Evolutionary conservation across 139 green algal genomes (phyloP), one percentile per base, ranked within the genome.

Genomic region (Edaphochlamys debaryana): DNA sequence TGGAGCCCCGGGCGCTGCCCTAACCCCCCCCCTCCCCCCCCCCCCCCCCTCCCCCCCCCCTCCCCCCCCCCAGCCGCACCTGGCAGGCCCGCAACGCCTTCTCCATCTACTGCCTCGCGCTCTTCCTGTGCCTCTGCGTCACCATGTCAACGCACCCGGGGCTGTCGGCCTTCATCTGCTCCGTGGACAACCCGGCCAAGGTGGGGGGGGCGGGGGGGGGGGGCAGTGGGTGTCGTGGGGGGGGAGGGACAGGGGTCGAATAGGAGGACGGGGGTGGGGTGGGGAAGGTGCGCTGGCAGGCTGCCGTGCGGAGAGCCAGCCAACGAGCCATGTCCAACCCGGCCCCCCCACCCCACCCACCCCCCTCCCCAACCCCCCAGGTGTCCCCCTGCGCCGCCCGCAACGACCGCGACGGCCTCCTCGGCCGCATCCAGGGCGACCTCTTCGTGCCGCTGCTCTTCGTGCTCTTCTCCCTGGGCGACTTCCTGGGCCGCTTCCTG

Each of bases 381-480:
- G 86, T 90, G 29, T 88, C 82, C 38, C 87, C 87, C 37, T 90
- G 87, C 66, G 71, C 78, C 13, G 30, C 77, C 9, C 62, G 66
- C 40, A 84, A 67, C 37, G 69, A 74, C 23, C 54, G 23, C 27
- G 42, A 63, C 13, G 77, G 77, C 63, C 32, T 83, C 34, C 3
- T 79, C 48, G 87, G 82, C 2, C 82, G 87, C 36, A 67, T 90
- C 48, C 48, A 54, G 17, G 87, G 87, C 3, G 87, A 90, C 78
- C 66, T 90, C 19, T 90, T 90, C 70, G 87, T 90, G 37, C 87
- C 87, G 41, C 78, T 90, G 77, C 82, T 90, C 40, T 90, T 86
- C 25, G 83, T 83, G 42, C 42, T 83, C 22, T 83, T 83, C 66
- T 75, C 56, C 32, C 50, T 91, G 63, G 87, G 87, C 32, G 87